Percentiles rank a stretch among this genome's conserved stretches.
These are phyloP conservation scores for Rhizopus arrhizus DNA, from an alignment of 371 early-diverging fungal genomes.

Conservation along the genomic window DNA sequence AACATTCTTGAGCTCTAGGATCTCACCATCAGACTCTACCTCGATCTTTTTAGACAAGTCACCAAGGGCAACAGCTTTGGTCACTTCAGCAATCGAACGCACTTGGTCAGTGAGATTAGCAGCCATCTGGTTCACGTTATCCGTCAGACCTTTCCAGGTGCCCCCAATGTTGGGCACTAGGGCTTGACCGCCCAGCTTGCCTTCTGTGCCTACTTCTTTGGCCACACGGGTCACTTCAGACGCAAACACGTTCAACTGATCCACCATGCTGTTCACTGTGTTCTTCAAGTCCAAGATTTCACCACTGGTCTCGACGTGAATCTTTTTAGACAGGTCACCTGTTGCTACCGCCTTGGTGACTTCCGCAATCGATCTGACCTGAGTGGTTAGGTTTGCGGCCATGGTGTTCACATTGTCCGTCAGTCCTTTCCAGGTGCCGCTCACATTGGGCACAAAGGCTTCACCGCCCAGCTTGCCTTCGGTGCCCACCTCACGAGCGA, in stretches of 20 bases:
- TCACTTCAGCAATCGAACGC: constrained; percentile 59
- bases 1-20: constrained; percentile 64
- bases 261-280: constrained; percentile 31
- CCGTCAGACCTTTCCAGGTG: constrained; percentile 57
- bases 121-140: constrained; percentile 57
- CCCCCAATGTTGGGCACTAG: constrained; percentile 49
- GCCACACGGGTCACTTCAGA: constrained; percentile 65
- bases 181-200: constrained; percentile 59
- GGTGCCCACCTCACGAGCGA: constrained; percentile 52
- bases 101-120: constrained; percentile 55
- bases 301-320: constrained; percentile 61
- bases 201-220: constrained; percentile 63
- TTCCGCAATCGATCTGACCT: constrained; percentile 55
- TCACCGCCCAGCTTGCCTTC: constrained; percentile 50
- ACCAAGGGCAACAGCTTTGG: constrained; percentile 60
- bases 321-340: constrained; percentile 55
- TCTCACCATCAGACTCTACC: constrained; percentile 66
- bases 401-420: constrained; percentile 55
- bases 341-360: constrained; percentile 52
- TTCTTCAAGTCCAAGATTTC: constrained; percentile 54
- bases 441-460: constrained; percentile 41
- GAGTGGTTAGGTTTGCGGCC: constrained; percentile 48
- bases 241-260: constrained; percentile 30
- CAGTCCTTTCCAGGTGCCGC: constrained; percentile 54
- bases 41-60: constrained; percentile 65